A percentile compares a stretch with the other conserved stretches of the same genome.
These are phyloP conservation scores for Nitzschia sp. DNA, from an alignment of 108 stramenopile genomes.

Conservation along the genomic window DNA sequence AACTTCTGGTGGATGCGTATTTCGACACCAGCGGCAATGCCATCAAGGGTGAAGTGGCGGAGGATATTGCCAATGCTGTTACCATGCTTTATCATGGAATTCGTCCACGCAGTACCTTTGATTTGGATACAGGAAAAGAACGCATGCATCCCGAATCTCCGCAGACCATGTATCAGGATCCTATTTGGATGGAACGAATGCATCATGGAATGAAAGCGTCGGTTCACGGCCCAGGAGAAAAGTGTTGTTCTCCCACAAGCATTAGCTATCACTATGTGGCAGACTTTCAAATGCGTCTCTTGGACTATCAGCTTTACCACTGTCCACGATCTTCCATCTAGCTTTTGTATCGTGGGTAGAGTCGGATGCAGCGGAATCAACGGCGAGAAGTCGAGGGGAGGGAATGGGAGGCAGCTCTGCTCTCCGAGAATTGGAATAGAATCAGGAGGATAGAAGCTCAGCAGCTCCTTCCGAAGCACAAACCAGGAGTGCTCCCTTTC, in stretches of 20 bases:
- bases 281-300: conserved; percentile 13
- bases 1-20: conserved; percentile 13
- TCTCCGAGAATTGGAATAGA: too few relatives aligned
- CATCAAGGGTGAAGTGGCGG: conserved; percentile 9
- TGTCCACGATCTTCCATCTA: conserved; percentile 9
- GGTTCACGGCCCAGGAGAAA: not conserved
- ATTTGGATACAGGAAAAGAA: conserved; percentile 3
- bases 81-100: conserved; percentile 20
- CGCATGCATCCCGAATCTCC: conserved; percentile 21
- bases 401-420: too few relatives aligned
- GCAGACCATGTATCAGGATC: conserved; percentile 17
- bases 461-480: too few relatives aligned
- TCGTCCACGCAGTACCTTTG: conserved; percentile 5
- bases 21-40: conserved; percentile 6
- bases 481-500: too few relatives aligned
- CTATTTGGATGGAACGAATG: conserved; percentile 16
- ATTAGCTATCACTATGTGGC: conserved; percentile 22
- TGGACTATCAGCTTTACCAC: conserved; percentile 14
- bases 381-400: too few relatives aligned
- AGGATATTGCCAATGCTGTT: conserved; percentile 15
- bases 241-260: conserved; percentile 20
- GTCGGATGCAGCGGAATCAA: too few relatives aligned
- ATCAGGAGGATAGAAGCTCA: too few relatives aligned
- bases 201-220: conserved; percentile 12
- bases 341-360: too few relatives aligned